Evolutionary conservation across 2,329 filamentous ascomycete species (phyloP), one percentile per base, ranked within the genome.

Genomic region (Diaporthe sp.): DNA sequence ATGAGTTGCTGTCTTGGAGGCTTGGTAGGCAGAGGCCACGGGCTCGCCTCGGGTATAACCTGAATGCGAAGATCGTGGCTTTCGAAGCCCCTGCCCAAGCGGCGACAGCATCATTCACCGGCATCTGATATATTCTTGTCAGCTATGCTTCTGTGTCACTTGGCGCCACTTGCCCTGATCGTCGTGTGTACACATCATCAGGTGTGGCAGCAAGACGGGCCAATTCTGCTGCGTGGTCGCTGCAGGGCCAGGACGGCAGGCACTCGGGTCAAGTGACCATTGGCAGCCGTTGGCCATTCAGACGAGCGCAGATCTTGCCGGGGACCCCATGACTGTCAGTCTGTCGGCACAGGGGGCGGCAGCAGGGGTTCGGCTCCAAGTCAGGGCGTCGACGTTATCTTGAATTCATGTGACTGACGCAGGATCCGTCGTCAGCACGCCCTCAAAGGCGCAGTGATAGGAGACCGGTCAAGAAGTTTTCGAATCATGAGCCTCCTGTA

Each of bases 261-360:
- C 71, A 73, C 55, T 57, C 6, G 46, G 73, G 71, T 73, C 75
- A 74, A 74, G 57, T 76, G 75, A 74, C 58, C 60, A 37, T 51
- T 44, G 12, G 28, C 72, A 49, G 72, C 67, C 42, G 60, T 75
- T 53, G 60, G 71, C 53, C 75, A 68, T 73, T 73, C 57, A 62
- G 39, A 37, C 17, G 71, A 65, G 25, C 44, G n/a, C 65, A 42
- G 71, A 74, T 65, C 58, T 62, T 49, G 72, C 42, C 42, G 55
- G 72, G 70, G 58, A 44, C 65, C 67, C 51, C 72, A 68, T 39
- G 53, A 58, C 49, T 70, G 65, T 70, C 65, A 70, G 15, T 70
- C 34, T 70, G 46, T 70, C 65, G 65, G 65, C 49, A 70, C 65
- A 70, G 65, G 65, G 65, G 65, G 34, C 65, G 31, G 65, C 49